Percentiles rank a stretch among this genome's conserved stretches.
Evolutionary conservation across 23 red algal genomes (phyloP).

Genomic region (Gracilariopsis chorda): DNA sequence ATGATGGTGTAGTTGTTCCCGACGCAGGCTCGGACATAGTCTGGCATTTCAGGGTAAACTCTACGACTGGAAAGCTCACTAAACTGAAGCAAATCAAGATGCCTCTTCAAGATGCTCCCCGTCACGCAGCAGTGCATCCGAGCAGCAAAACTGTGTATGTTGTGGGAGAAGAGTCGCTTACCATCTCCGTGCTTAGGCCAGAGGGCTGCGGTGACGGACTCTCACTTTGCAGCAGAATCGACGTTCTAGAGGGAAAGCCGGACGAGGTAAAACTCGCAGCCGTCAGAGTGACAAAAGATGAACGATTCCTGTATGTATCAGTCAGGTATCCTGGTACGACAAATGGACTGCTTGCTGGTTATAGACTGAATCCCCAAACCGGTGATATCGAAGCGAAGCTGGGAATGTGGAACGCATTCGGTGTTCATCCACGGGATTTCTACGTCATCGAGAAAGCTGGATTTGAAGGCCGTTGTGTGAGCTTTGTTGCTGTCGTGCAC

Average conservation of each 20-base stretch:
- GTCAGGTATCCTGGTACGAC: background rate
- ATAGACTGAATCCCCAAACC: background rate
- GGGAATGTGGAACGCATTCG: constrained; percentile 26
- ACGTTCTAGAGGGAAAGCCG: background rate
- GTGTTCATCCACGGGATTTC: constrained; percentile 51
- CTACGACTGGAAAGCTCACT: constrained; percentile 1
- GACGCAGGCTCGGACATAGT: constrained; percentile 40
- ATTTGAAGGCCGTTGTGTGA: constrained; percentile 7
- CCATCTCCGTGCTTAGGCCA: background rate
- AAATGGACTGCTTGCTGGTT: constrained; percentile 32
- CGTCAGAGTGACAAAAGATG: constrained; percentile 37
- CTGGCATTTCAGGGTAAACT: constrained; percentile 21
- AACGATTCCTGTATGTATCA: constrained; percentile 46
- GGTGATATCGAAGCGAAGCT: constrained; percentile 30
- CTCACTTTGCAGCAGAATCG: background rate
- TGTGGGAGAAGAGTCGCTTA: constrained; percentile 10
- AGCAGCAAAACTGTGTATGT: constrained; percentile 33
- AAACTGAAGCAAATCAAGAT: constrained; percentile 11
- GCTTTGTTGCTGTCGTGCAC: constrained; percentile 43
- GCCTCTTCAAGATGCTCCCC: constrained; percentile 22
- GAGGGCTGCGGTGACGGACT: background rate
- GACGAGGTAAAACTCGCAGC: constrained; percentile 37
- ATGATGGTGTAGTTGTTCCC: constrained; percentile 38
- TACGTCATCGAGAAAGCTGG: constrained; percentile 7
- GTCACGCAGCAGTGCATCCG: constrained; percentile 37